Base-by-base conservation (phyloP, 345 rosid genomes). In the Microcos paniculata region DNA sequence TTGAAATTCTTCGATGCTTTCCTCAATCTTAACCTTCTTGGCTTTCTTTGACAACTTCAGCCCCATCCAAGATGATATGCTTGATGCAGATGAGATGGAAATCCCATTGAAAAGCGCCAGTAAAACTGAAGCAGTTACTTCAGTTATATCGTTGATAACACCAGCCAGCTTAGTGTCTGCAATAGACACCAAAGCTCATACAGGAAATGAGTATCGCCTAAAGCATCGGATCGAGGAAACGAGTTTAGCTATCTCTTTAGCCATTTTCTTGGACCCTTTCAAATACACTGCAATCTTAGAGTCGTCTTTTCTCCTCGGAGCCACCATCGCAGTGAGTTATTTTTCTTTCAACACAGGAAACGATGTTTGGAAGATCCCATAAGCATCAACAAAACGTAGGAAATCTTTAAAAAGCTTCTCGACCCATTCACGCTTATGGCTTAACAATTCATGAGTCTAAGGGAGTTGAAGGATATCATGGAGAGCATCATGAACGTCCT, bases 381-480 rank as follows among this genome's bases (percentile, higher is more conserved):
- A 88, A 18, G 80, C 88, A 28, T 88, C 94, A 6, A 87, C 82
- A 18, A 90, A 88, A 15, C 74, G 81, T 61, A 90, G 85, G 64
- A 87, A 84, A 59, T 85, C 86, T 33, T 86, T 87, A 0, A 90
- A 86, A 76, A 90, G 85, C 70, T 84, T 82, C 61, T 90, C 94
- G 0, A 85, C 78, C 78, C 82, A 82, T 21, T 45, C 69, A 38
- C 83, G 85, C 21, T 85, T 79, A 23, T 76, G 74, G 67, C 84
- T 78, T 48, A 90, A 83, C 68, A 86, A 80, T 1, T 82, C 83
- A 18, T 70, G 91, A 13, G 89, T 80, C 45, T 90, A 90, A 2
- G 91, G 91, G 73, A 90, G 87, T 66, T 79, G 90, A 76, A 90
- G 88, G 66, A 84, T 67, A 62, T 88, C 91, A 16, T 76, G 82